Conservation (phyloP, 148 eudicot genomes). For the Arctostaphylos glauca region DNA sequence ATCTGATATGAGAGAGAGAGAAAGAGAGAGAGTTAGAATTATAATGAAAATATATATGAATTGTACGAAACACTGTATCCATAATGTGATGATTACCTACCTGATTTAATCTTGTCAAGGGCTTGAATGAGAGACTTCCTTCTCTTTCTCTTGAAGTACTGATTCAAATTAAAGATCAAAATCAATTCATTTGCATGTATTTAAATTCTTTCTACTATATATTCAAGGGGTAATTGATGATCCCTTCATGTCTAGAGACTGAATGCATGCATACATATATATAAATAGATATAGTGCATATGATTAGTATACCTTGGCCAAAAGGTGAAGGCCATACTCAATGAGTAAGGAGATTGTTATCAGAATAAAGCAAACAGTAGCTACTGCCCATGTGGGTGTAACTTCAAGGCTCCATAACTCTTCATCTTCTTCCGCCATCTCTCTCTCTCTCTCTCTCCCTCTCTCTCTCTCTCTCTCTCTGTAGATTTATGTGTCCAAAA, state of each 20-base stretch:
- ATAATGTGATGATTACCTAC: conserved; percentile 7
- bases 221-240: no score
- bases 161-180: neutral
- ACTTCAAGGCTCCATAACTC: conserved; percentile 6
- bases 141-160: conserved; percentile 40
- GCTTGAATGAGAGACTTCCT: conserved; percentile 33
- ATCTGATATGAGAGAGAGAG: conserved; percentile 16
- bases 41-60: no score
- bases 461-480: neutral
- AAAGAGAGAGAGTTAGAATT: neutral
- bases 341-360: conserved; percentile 36
- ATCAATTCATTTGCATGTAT: neutral
- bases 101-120: conserved; percentile 44
- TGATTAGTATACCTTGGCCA: conserved; percentile 29
- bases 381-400: conserved; percentile 56
- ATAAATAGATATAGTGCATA: no score
- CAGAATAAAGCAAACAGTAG: conserved; percentile 40
- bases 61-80: neutral
- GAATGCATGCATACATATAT: neutral
- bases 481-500: neutral
- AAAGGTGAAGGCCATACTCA: conserved; percentile 37
- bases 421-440: conserved; percentile 17
- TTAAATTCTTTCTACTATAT: neutral
- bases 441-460: conserved; percentile 18
- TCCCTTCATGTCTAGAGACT: no score